A percentile compares a stretch with the other conserved stretches of the same genome.
Evolutionary conservation across 2,329 filamentous ascomycete genomes (phyloP).

Genomic region (Fusarium sp.): DNA sequence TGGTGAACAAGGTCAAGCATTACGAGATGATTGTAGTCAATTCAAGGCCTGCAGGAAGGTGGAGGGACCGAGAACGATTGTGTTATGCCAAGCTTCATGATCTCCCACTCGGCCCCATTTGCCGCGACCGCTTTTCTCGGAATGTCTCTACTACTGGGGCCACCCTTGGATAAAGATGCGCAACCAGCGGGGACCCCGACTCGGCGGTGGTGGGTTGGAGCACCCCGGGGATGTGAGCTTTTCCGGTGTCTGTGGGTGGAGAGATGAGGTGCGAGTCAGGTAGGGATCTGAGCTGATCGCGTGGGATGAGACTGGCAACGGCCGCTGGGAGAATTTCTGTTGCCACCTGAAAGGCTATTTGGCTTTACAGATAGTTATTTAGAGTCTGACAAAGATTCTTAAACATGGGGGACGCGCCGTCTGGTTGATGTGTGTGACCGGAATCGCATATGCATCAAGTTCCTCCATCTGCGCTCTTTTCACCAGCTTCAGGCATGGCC

Average conservation of each 20-base stretch:
- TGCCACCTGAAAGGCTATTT: not conserved
- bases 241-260: not conserved
- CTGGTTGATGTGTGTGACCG: not conserved
- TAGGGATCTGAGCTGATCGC: not conserved
- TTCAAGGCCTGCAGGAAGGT: not conserved
- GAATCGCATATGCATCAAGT: not conserved
- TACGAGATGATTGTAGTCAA: not conserved
- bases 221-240: not conserved
- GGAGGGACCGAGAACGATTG: not conserved
- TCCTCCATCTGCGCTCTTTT: not conserved
- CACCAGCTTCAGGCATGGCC: not conserved
- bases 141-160: not conserved
- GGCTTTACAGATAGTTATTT: not conserved
- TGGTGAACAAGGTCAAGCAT: not conserved
- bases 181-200: constrained; percentile 1
- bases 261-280: not conserved
- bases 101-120: constrained; percentile 1
- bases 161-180: not conserved
- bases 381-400: not conserved
- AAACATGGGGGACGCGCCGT: not conserved
- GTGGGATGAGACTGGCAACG: not conserved
- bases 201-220: not conserved
- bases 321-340: not conserved
- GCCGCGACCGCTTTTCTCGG: not conserved
- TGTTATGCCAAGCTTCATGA: not conserved